Evolutionary conservation across 148 eudicot species (phyloP).

Genomic region (Agrostemma githago): DNA sequence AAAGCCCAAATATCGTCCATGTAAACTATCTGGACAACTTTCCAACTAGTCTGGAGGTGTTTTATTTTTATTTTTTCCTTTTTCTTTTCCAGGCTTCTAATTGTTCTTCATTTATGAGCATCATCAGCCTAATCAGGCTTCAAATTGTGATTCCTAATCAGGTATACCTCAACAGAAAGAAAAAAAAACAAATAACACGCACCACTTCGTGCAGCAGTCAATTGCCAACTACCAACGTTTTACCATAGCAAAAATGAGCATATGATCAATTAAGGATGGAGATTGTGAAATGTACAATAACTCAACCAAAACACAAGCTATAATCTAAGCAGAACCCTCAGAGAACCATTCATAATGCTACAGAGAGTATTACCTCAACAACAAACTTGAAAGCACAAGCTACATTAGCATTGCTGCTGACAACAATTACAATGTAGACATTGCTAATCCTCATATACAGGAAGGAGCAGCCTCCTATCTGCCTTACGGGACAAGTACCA

Average conservation of each 20-base stretch:
- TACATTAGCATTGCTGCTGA: slow-evolving; percentile 99
- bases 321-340: neutral
- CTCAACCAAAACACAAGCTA: neutral
- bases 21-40: neutral
- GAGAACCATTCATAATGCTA: neutral
- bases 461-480: slow-evolving; percentile 98
- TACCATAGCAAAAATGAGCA: neutral
- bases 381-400: slow-evolving; percentile 99
- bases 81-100: neutral
- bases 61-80: neutral
- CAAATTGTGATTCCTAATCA: neutral
- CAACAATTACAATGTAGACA: slow-evolving; percentile 96
- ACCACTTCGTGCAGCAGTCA: neutral
- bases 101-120: neutral
- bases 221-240: neutral
- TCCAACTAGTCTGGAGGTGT: neutral
- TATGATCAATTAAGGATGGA: neutral
- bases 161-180: neutral
- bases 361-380: slow-evolving; percentile 60
- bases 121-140: neutral
- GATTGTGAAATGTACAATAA: slow-evolving; percentile 1
- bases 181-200: neutral
- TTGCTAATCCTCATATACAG: slow-evolving; percentile 97
- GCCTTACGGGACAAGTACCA: slow-evolving; percentile 96
- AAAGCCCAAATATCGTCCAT: neutral